Base-by-base conservation (phyloP, 108 stramenopile genomes). In the Pseudonitzschia delicatissima region DNA sequence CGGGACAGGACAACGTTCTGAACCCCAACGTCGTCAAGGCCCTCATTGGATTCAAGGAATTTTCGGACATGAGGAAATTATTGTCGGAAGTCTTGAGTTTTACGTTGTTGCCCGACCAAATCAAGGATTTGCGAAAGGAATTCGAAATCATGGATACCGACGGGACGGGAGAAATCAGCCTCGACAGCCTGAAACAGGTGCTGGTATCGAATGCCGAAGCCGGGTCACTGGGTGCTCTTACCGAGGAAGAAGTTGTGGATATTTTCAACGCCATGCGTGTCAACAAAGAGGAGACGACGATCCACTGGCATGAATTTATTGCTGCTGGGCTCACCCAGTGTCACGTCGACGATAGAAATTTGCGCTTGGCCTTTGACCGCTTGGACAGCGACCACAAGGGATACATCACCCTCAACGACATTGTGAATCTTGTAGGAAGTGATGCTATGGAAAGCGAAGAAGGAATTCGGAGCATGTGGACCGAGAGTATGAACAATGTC, bases 231-330 rank as follows among this genome's bases (percentile, higher is more conserved):
- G 87, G 87, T 12, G 80, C 83, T 0, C 55, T 92, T 37, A 84
- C 86, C 17, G 87, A 88, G 63, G 82, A 77, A 48, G 90, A 92
- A 73, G 86, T 88, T 4, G 84, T 82, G 64, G 88, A 86, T 39
- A 90, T 90, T 44, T 90, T 90, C 73, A 82, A 87, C 67, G 86
- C 88, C 2, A 82, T 90, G 75, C 68, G 88, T n/a, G 88, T 90
- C 11, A 80, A 82, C 18, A 90, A 90, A 55, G 59, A 73, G 5
- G 88, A 90, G 59, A 81, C 81, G 2, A 66, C 80, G 4, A 87
- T 90, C 63, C 88, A 87, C 57, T 90, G 82, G 82, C 88, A 90
- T 57, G 88, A 90, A 66, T 92, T 92, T 57, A 87, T 92, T 62
- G 90, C 90, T 8, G 90, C 90, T 11, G 87, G 87, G 15, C 55